Base-by-base conservation (phyloP, 2,329 filamentous ascomycete species). In the Triangularia verruculosa region DNA sequence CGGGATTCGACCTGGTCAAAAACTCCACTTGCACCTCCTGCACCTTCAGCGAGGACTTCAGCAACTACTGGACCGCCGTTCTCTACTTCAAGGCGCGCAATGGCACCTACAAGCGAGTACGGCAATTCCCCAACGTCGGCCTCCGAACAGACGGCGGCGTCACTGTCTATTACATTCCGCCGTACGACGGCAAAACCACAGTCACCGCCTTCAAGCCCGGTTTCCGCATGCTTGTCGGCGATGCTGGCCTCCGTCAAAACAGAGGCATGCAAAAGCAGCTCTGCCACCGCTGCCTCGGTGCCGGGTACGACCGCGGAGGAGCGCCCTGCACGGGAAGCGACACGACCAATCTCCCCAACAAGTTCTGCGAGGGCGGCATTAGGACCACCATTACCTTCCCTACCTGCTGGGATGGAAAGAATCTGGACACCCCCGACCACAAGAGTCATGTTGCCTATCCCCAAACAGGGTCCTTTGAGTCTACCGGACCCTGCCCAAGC, bases 321-420 rank as follows among this genome's bases (percentile, higher is more conserved):
- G 70, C 74, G 73, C 11, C 73, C 73, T 60, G 73, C 64, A 78
- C 76, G 3, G 73, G 78, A 22, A 71, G 72, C 34, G 78, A 78
- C 69, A 77, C 75, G 0, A 68, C 73, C 59, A 70, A 74, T 47
- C 78, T 81, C 68, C 78, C 78, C 2, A 72, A 71, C 0, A 67
- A 72, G 52, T 74, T 73, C 11, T 80, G 79, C 64, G 68, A 69
- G 1, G 75, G 75, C 6, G 78, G 79, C 22, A 78, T 80, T 64
- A 78, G 79, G 73, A 78, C 77, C 0, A 76, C 78, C 47, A 73
- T 78, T 58, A 75, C 78, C 32, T 80, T 80, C 69, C 75, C 74
- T 5, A 72, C 75, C 13, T 89, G 86, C 77, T 89, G 86, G 86
- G 80, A 89, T 64, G 86, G 86, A 20, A 75, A 77, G 56, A 80